These are phyloP conservation scores for Logfia minima DNA, from an alignment of 129 eudicot genomes.

Conservation along the genomic window DNA sequence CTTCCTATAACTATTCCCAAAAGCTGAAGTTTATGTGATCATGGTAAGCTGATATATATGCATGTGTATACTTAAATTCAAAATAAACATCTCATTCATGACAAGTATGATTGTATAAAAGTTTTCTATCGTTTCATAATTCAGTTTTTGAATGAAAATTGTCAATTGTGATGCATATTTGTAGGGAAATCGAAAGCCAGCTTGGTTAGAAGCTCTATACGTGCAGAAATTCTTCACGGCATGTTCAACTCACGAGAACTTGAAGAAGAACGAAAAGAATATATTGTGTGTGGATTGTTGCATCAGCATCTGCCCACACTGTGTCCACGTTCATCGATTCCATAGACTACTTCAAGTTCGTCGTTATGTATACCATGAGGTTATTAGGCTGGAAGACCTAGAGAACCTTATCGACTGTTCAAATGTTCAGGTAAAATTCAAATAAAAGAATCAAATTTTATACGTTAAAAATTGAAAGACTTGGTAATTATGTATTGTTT, in stretches of 20 bases:
- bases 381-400: constrained; percentile 86
- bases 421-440: constrained; percentile 66
- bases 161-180: constrained; percentile 14
- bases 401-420: constrained; percentile 94
- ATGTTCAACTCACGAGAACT: constrained; percentile 76
- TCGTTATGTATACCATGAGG: constrained; percentile 92
- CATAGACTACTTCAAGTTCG: constrained; percentile 95
- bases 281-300: constrained; percentile 96
- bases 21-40: constrained; percentile 34
- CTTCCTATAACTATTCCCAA: constrained; percentile 26
- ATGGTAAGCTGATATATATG: constrained; percentile 40
- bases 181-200: constrained; percentile 77
- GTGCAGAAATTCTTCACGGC: constrained; percentile 65
- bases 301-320: constrained; percentile 91
- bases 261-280: constrained; percentile 95
- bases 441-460: not conserved
- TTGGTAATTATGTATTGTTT: not conserved
- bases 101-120: not conserved
- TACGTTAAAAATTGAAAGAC: not conserved
- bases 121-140: constrained; percentile 10
- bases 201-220: constrained; percentile 93
- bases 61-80: not conserved
- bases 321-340: constrained; percentile 66
- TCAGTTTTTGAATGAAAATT: constrained; percentile 1
- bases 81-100: not conserved